These are phyloP conservation scores for Taiwanofungus camphoratus DNA, from an alignment of 1,284 basidiomycete genomes.

Conservation along the genomic window DNA sequence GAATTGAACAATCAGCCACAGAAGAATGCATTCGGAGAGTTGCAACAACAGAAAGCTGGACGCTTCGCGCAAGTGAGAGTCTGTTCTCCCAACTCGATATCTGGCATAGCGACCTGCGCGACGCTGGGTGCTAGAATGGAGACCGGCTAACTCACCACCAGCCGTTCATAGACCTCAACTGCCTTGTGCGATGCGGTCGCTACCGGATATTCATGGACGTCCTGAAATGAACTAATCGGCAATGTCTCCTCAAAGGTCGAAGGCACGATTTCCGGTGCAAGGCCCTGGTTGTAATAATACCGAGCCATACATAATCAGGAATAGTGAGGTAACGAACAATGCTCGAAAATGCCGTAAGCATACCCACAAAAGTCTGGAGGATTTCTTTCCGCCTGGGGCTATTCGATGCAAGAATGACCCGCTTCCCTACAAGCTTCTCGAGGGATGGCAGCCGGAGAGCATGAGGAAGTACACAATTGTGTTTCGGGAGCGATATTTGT, in stretches of 20 bases:
- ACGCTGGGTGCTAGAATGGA: too few relatives aligned
- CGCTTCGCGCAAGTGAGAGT: too few relatives aligned
- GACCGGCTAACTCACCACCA: conserved; percentile 77
- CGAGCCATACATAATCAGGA: conserved; percentile 2
- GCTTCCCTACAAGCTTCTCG: conserved; percentile 65
- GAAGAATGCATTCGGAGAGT: too few relatives aligned
- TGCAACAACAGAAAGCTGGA: too few relatives aligned
- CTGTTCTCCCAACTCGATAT: too few relatives aligned
- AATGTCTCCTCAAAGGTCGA: conserved; percentile 88
- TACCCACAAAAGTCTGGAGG: conserved; percentile 67
- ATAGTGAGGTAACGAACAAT: conserved; percentile 3
- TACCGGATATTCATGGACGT: conserved; percentile 89
- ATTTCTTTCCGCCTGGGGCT: conserved; percentile 86
- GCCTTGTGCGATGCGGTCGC: conserved; percentile 92
- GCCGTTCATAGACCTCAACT: conserved; percentile 85
- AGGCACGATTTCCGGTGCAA: conserved; percentile 83
- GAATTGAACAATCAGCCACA: neutral
- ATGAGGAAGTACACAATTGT: conserved; percentile 54
- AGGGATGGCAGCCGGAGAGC: conserved; percentile 71
- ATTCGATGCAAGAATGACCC: conserved; percentile 80
- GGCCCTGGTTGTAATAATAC: conserved; percentile 61
- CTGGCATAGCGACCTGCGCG: too few relatives aligned
- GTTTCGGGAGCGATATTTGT: conserved; percentile 22
- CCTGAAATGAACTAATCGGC: conserved; percentile 60
- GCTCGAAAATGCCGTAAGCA: neutral